Evolutionary conservation across 1,284 basidiomycete species (phyloP).

Genomic region (Cutaneotrichosporon sp.): DNA sequence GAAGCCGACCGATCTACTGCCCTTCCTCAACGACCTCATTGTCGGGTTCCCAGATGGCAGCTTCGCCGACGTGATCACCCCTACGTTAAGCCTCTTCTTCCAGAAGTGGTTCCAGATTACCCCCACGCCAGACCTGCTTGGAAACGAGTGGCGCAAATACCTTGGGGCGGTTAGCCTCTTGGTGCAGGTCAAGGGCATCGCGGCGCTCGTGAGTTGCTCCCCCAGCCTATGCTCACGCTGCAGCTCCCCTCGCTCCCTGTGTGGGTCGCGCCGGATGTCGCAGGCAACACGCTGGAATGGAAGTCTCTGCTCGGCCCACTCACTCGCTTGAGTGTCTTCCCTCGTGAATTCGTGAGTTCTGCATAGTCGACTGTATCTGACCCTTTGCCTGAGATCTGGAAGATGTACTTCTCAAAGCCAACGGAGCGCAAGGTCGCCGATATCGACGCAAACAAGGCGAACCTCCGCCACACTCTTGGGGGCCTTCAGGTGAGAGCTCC

Average conservation of each 20-base stretch:
- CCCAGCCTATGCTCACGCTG: slow-evolving; percentile 11
- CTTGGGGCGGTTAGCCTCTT: slow-evolving; percentile 78
- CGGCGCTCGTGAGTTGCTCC: slow-evolving; percentile 61
- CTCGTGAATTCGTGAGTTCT: slow-evolving; percentile 75
- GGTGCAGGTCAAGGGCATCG: slow-evolving; percentile 79
- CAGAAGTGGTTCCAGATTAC: slow-evolving; percentile 52
- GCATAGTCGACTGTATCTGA: not conserved
- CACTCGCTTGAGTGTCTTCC: slow-evolving; percentile 77
- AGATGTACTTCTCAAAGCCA: slow-evolving; percentile 79
- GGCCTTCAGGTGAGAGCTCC: slow-evolving; percentile 67
- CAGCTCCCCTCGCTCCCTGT: slow-evolving; percentile 51
- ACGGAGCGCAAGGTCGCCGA: slow-evolving; percentile 72
- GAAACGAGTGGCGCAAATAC: slow-evolving; percentile 75
- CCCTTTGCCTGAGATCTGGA: slow-evolving; percentile 70
- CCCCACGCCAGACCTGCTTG: slow-evolving; percentile 50
- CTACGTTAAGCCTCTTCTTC: slow-evolving; percentile 52
- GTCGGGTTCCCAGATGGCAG: slow-evolving; percentile 51
- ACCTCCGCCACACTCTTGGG: slow-evolving; percentile 76
- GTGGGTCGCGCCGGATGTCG: slow-evolving; percentile 49
- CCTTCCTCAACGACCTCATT: slow-evolving; percentile 57
- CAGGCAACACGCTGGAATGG: slow-evolving; percentile 55
- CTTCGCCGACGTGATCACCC: slow-evolving; percentile 56
- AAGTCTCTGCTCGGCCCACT: slow-evolving; percentile 79
- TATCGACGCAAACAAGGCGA: slow-evolving; percentile 79
- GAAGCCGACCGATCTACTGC: slow-evolving; percentile 49